Base-by-base conservation (phyloP, 129 eudicot species). In the Cynara cardunculus region DNA sequence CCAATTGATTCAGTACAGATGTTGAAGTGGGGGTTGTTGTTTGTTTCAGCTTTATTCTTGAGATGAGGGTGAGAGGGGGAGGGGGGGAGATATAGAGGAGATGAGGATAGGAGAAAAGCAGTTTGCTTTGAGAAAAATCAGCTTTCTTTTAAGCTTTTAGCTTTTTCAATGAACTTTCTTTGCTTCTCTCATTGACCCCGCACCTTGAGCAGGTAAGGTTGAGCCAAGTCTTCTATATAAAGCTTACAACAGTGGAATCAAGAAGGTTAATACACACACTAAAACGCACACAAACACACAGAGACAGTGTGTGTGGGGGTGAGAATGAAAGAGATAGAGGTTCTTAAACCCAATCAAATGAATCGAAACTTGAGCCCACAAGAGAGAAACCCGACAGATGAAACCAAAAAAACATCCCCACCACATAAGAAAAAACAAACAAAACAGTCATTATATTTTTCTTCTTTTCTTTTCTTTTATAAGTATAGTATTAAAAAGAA, bases 131-230 rank as follows among this genome's bases (percentile, higher is more conserved):
- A 25, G 91, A 75, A 71, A 83, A 87, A 77, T 78, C 86, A 90
- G 88, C 86, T 83, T 85, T 89, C 89, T 87, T 83, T 87, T 31
- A 71, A 82, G 83, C 88, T 84, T 87, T 90, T 85, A 85, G 83
- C 91, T 83, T 89, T 90, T 90, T 83, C 82, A 68, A 76, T 87
- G 80, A 89, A 87, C 91, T 87, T 89, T 89, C 91, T 85, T 87
- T 83, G 82, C 77, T 78, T 85, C 22, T 25, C 75, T 76, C 89
- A 90, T 87, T 90, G 89, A 90, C 87, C 89, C 87, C 86, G 74
- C 84, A 87, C 89, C 90, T 86, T 85, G 91, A 90, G 89, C 89
- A 87, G 91, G 89, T 90, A 87, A 83, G 89, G 93, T 87, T 87
- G 85, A 87, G 87, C 86, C 39, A 85, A 85, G 89, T 89, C 88